Evolutionary conservation across 2,329 filamentous ascomycete genomes (phyloP), one percentile per base, ranked within the genome.

Genomic region (Tolypocladium ophioglossoides): DNA sequence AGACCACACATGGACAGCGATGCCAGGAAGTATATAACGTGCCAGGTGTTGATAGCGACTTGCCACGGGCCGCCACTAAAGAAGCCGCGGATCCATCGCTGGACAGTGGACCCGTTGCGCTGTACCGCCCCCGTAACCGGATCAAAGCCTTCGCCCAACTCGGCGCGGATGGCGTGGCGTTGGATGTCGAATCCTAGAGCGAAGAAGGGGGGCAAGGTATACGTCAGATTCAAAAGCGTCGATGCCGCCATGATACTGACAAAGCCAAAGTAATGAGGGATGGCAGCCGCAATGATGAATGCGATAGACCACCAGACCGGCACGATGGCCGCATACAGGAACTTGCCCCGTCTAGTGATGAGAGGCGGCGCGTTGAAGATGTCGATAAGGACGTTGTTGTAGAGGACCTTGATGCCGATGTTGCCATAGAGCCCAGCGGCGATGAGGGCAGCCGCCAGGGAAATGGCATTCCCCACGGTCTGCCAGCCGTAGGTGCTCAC

Each of bases 281-380:
- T 75, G 1, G 76, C 74, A 7, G 76, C 76, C 2, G 73, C 76
- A 51, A 84, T 64, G 27, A 80, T 61, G 59, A 82, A 84, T 3
- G 80, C 81, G 8, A 79, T 56, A 10, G 64, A 64, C 81, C 81
- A 84, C 66, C 82, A 84, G 5, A 80, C 58, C 0, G 79, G 80
- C 2, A 81, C 74, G 3, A 82, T 59, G 34, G 54, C 64, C 8
- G 71, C 70, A 73, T 77, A 84, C 51, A 77, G 59, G 24, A 73
- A 59, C 58, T 80, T 82, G 30, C 81, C 82, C 22, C 59, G 65
- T 27, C 63, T 72, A 5, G 68, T 70, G 10, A 72, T 73, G 41
- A 84, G 66, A 0, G 72, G 61, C 0, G 81, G 81, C 35, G 74
- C 71, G 8, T 70, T 62, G 61, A 80, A 72, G 1, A 80, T 57